Conservation (phyloP, 176 grass and related monocot species). For the Hordeum marinum region DNA sequence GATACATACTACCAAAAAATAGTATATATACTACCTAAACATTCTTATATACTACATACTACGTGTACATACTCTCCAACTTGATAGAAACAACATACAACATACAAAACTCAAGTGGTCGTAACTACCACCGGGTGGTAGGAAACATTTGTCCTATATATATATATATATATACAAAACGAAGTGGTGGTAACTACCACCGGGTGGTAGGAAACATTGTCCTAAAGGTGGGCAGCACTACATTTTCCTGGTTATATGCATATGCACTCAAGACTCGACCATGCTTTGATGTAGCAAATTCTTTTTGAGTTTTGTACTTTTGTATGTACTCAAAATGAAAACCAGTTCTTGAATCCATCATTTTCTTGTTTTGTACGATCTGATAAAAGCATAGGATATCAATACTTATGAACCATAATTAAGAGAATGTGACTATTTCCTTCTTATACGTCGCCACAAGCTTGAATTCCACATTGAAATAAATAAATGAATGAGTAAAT, state of each 20-base stretch:
- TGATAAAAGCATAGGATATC: background rate
- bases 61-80: too few relatives aligned
- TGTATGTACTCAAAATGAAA: background rate
- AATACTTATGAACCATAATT: background rate
- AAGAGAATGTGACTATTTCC: background rate
- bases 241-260: background rate
- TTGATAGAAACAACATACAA: too few relatives aligned
- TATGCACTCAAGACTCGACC: background rate
- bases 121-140: too few relatives aligned
- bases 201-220: too few relatives aligned
- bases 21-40: too few relatives aligned
- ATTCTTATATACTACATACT: too few relatives aligned
- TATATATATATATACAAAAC: background rate
- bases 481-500: background rate
- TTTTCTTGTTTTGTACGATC: background rate
- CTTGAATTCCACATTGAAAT: conserved; percentile 7
- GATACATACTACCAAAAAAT: too few relatives aligned
- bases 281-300: background rate
- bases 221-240: background rate
- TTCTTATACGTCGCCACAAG: background rate
- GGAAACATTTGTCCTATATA: too few relatives aligned
- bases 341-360: background rate
- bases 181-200: too few relatives aligned
- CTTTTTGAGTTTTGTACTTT: background rate
- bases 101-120: too few relatives aligned